Evolutionary conservation across 345 rosid genomes (phyloP).

Genomic region (Rubroshorea leprosula): DNA sequence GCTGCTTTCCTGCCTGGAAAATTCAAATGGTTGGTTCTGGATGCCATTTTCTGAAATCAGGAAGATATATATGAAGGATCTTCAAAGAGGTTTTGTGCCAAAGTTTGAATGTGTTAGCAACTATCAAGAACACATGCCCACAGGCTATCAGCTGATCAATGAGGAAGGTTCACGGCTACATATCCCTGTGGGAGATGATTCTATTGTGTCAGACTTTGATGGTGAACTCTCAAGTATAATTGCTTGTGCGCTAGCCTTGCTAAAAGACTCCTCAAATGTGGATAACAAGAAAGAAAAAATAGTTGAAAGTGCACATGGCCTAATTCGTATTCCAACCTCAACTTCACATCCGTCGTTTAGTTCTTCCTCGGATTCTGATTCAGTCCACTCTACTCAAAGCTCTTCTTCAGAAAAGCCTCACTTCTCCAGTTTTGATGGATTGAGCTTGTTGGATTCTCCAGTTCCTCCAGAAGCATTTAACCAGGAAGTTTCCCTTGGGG

Average conservation of each 20-base stretch:
- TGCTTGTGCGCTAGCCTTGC: constrained; percentile 72
- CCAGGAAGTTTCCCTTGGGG: constrained; percentile 61
- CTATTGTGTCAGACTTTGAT: constrained; percentile 73
- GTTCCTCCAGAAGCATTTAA: constrained; percentile 42
- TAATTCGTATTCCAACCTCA: constrained; percentile 31
- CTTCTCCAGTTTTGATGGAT: constrained; percentile 71
- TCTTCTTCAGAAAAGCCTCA: constrained; percentile 48
- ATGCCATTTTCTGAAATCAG: constrained; percentile 66
- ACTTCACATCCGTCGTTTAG: constrained; percentile 46
- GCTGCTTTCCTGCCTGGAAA: constrained; percentile 33
- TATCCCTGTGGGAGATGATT: constrained; percentile 50
- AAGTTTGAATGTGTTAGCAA: constrained; percentile 41
- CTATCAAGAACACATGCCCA: constrained; percentile 35
- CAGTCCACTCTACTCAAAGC: constrained; percentile 27
- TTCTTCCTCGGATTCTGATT: constrained; percentile 54
- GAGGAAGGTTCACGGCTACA: constrained; percentile 81
- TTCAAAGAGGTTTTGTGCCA: constrained; percentile 53
- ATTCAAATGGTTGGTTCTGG: constrained; percentile 75
- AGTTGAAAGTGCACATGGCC: constrained; percentile 25
- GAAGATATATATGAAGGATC: constrained; percentile 42
- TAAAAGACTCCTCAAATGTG: constrained; percentile 32
- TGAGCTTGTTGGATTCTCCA: constrained; percentile 53
- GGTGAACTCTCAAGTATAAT: constrained; percentile 89
- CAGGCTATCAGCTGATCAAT: constrained; percentile 45
- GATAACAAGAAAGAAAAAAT: constrained; percentile 32